Evolutionary conservation across 2,329 filamentous ascomycete species (phyloP).

Genomic region (Tolypocladium tropicale): DNA sequence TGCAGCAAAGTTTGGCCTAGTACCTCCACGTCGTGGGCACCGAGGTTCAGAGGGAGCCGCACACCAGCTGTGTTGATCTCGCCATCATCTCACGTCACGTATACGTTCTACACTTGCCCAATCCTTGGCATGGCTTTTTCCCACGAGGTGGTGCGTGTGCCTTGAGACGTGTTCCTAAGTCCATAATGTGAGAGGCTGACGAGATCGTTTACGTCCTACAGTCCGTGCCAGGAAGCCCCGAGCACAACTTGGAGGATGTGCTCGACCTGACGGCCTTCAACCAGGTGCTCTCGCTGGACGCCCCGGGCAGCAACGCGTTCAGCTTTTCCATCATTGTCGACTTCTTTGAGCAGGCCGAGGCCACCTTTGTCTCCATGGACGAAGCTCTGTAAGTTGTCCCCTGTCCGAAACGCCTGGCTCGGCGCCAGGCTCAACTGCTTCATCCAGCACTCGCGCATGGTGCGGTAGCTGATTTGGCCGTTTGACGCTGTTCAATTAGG

Average conservation of each 20-base stretch:
- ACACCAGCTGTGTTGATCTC: neutral
- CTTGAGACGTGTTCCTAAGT: too few relatives aligned
- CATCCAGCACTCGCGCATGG: too few relatives aligned
- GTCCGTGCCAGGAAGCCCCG: constrained; percentile 8
- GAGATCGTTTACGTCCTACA: too few relatives aligned
- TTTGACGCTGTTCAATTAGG: constrained; percentile 32
- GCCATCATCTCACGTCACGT: neutral
- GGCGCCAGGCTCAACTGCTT: too few relatives aligned
- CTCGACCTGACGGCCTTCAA: constrained; percentile 77
- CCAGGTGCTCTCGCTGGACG: constrained; percentile 98
- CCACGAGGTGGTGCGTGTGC: too few relatives aligned
- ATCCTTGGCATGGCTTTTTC: neutral
- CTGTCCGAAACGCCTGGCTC: neutral
- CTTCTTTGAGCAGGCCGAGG: constrained; percentile 85
- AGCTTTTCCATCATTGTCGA: constrained; percentile 79
- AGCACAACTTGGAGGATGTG: constrained; percentile 55
- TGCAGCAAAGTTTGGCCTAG: neutral
- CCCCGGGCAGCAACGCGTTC: constrained; percentile 78
- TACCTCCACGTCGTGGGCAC: neutral
- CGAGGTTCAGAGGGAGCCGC: neutral
- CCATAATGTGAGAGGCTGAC: too few relatives aligned
- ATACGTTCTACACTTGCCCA: neutral
- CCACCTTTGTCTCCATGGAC: constrained; percentile 82
- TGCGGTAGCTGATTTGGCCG: constrained; percentile 1
- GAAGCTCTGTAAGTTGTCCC: constrained; percentile 58